Percentiles rank a stretch among this genome's conserved stretches.
Evolutionary conservation across 345 rosid species (phyloP).

Genomic region (Diplotaxis tenuifolia): DNA sequence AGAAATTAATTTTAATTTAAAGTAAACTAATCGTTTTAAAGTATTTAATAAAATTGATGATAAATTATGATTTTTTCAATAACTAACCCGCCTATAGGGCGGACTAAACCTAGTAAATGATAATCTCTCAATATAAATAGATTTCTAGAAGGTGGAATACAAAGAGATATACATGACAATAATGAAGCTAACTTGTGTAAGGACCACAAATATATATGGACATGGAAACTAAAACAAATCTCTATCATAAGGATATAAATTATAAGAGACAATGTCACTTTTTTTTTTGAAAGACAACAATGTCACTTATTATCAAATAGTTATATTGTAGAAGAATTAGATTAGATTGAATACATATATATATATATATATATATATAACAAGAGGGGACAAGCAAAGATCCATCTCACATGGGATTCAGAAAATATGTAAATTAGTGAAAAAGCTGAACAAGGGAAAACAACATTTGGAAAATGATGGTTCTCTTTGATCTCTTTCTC

Average conservation of each 20-base stretch:
- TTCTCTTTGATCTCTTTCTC: slow-evolving; percentile 37
- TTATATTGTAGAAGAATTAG: slow-evolving; percentile 13
- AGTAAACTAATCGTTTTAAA: not conserved
- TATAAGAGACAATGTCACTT: slow-evolving; percentile 37
- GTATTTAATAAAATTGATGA: not conserved
- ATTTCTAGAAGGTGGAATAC: slow-evolving; percentile 9
- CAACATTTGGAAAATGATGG: slow-evolving; percentile 42
- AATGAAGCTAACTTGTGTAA: slow-evolving; percentile 39
- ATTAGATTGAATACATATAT: no score
- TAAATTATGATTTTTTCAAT: not conserved
- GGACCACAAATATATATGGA: slow-evolving; percentile 35
- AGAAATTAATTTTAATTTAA: not conserved
- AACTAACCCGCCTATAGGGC: not conserved
- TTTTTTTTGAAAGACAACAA: no score
- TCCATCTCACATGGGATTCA: slow-evolving; percentile 45
- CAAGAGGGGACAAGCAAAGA: slow-evolving; percentile 39
- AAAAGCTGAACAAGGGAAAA: slow-evolving; percentile 41
- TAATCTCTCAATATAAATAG: not conserved
- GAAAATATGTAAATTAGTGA: slow-evolving; percentile 31
- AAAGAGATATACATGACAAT: slow-evolving; percentile 35
- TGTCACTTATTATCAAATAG: slow-evolving; percentile 11
- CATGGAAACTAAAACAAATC: slow-evolving; percentile 23
- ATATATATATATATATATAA: no score
- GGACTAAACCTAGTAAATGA: not conserved
- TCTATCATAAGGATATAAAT: slow-evolving; percentile 36